Evolutionary conservation across 2,329 filamentous ascomycete species (phyloP), one percentile per base, ranked within the genome.

Genomic region (Botrytis hyacinthi): DNA sequence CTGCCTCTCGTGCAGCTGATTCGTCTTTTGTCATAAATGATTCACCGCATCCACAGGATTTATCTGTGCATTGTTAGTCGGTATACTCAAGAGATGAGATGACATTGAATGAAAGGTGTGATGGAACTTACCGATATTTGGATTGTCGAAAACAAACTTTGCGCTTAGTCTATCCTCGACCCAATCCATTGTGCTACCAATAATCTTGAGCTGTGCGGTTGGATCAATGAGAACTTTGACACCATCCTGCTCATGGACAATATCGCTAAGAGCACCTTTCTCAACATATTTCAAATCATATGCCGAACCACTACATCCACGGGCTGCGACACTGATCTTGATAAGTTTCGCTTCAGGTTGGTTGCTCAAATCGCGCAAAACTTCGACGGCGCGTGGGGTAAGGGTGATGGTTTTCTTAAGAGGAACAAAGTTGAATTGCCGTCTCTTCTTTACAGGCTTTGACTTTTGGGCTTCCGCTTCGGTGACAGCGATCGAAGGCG

Each of bases 171-270:
- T 97, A 79, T 98, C 96, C 84, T 98, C 95, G 18, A 95, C 87
- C 95, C 95, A 99, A 81, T 99, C 96, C 96, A 99, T 99, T 84
- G 98, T 95, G 81, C 93, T 97, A 8, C 96, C 96, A 79, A 99
- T 98, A 71, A 99, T 98, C 83, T 95, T 98, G 82, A 99, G 95
- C 68, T 99, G 85, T 60, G 96, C 96, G 85, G 98, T 98, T 86
- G 93, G 97, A 83, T 99, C 96, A 73, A 99, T 96, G 81, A 98
- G 83, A 48, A 99, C 95, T 83, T 93, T 95, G 73, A 99, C 95
- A 0, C 95, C 96, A 80, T 98, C 96, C 82, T 99, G 96, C 81
- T 97, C 95, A 1, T 99, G 94, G 70, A 91, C 87, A 83, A 99
- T 96, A 79, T 99, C 96, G 79, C 98, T 95, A 54, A 88, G 86